Conservation (phyloP, 2,329 filamentous ascomycete genomes). For the Aspergillus novoparasiticus region DNA sequence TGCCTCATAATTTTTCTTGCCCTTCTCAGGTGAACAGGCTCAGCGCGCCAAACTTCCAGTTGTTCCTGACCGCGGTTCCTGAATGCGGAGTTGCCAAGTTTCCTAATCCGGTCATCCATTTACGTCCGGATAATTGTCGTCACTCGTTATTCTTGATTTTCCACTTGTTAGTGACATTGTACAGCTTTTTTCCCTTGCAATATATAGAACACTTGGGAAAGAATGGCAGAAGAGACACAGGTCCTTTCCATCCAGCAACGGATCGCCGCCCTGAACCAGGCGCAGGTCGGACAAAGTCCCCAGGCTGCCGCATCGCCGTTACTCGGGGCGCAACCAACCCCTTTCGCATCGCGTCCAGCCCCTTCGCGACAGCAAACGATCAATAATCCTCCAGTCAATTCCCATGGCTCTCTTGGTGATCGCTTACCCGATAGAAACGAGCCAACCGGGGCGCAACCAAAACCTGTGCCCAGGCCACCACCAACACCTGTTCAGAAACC, state of each 20-base stretch:
- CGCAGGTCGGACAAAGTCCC: slow-evolving; percentile 41
- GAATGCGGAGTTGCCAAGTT: slow-evolving; percentile 16
- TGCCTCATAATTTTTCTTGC: background rate
- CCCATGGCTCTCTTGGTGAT: slow-evolving; percentile 26
- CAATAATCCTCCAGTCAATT: slow-evolving; percentile 38
- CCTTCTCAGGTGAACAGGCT: background rate
- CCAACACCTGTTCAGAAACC: slow-evolving; percentile 28
- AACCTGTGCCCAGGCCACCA: slow-evolving; percentile 29
- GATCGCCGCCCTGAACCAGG: slow-evolving; percentile 49
- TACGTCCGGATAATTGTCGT: slow-evolving; percentile 5
- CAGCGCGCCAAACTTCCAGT: background rate
- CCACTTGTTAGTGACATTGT: background rate
- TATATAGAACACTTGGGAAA: background rate
- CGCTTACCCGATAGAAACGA: slow-evolving; percentile 32
- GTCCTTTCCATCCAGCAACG: slow-evolving; percentile 49
- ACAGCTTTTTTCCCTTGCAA: background rate
- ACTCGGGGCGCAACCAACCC: slow-evolving; percentile 26
- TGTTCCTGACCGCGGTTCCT: slow-evolving; percentile 3
- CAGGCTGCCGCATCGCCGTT: slow-evolving; percentile 31
- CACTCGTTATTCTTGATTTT: background rate
- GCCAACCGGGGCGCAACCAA: slow-evolving; percentile 25
- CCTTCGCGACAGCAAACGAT: slow-evolving; percentile 33
- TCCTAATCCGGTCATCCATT: slow-evolving; percentile 13
- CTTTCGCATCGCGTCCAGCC: slow-evolving; percentile 29
- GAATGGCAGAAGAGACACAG: slow-evolving; percentile 47